Evolutionary conservation across 2,329 filamentous ascomycete genomes (phyloP).

Genomic region (Penicillium sp.): DNA sequence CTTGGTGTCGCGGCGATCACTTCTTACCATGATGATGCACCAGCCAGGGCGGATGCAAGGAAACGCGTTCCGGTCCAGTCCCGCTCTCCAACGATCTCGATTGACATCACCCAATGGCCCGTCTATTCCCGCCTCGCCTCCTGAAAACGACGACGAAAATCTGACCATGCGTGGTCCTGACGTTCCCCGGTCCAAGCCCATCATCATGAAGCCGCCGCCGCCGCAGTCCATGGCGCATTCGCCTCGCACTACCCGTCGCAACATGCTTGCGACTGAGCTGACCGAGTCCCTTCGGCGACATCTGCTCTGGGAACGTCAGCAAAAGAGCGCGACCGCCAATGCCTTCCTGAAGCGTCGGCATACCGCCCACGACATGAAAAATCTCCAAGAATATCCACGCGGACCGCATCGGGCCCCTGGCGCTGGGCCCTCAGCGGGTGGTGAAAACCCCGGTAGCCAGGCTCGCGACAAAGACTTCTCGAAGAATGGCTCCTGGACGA

Average conservation of each 20-base stretch:
- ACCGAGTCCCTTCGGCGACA: conserved; percentile 89
- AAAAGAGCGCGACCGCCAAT: conserved; percentile 83
- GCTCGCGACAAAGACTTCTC: conserved; percentile 54
- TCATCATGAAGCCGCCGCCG: conserved; percentile 65
- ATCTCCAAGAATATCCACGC: conserved; percentile 68
- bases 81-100: conserved; percentile 47
- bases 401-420: conserved; percentile 44
- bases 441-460: conserved; percentile 18
- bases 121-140: conserved; percentile 55
- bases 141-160: conserved; percentile 55
- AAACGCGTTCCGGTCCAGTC: conserved; percentile 48
- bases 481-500: conserved; percentile 72
- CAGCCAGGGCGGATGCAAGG: conserved; percentile 66
- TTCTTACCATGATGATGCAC: conserved; percentile 84
- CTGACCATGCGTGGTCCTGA: conserved; percentile 58
- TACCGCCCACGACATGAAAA: conserved; percentile 84
- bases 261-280: conserved; percentile 92
- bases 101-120: conserved; percentile 64
- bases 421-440: conserved; percentile 16
- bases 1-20: conserved; percentile 75
- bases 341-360: conserved; percentile 84
- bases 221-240: conserved; percentile 72
- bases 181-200: conserved; percentile 70
- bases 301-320: conserved; percentile 89
- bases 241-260: conserved; percentile 81